Percentiles rank a stretch among this genome's conserved stretches.
Conservation (phyloP, 345 rosid genomes). For the Physaria fendleri region DNA sequence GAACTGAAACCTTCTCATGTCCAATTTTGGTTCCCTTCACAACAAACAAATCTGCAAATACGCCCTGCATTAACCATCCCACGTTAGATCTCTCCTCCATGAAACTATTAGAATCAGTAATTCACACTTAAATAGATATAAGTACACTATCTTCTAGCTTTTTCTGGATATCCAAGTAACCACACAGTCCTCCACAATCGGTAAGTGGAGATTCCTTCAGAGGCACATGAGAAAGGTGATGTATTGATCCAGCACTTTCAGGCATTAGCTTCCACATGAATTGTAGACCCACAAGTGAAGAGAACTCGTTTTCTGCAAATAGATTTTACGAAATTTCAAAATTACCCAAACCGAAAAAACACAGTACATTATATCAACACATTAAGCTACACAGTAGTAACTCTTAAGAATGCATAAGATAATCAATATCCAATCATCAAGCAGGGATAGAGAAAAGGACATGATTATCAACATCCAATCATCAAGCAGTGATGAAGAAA, state of each 20-base stretch:
- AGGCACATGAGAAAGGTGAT: slow-evolving; percentile 90
- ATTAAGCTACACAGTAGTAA: neutral
- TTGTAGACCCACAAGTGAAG: slow-evolving; percentile 86
- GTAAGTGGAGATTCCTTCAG: slow-evolving; percentile 89
- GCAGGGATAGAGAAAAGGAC: neutral
- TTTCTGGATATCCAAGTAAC: slow-evolving; percentile 75
- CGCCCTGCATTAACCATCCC: slow-evolving; percentile 53
- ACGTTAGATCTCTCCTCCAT: slow-evolving; percentile 15
- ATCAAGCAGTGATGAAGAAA: too few relatives aligned
- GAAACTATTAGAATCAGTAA: neutral
- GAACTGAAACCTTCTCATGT: slow-evolving; percentile 78
- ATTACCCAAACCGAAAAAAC: neutral
- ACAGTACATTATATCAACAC: neutral
- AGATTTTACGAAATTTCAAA: slow-evolving; percentile 9
- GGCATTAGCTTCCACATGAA: slow-evolving; percentile 81
- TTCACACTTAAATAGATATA: slow-evolving; percentile 1
- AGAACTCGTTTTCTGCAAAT: slow-evolving; percentile 74
- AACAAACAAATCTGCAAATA: slow-evolving; percentile 74
- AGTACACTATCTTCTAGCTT: slow-evolving; percentile 79
- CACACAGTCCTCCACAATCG: slow-evolving; percentile 86
- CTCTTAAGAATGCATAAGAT: neutral
- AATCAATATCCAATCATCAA: neutral
- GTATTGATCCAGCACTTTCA: slow-evolving; percentile 45
- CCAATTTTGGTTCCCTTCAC: slow-evolving; percentile 82
- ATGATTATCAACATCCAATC: too few relatives aligned